Evolutionary conservation across 331 rosid genomes (phyloP).

Genomic region (Stylosanthes scabra): DNA sequence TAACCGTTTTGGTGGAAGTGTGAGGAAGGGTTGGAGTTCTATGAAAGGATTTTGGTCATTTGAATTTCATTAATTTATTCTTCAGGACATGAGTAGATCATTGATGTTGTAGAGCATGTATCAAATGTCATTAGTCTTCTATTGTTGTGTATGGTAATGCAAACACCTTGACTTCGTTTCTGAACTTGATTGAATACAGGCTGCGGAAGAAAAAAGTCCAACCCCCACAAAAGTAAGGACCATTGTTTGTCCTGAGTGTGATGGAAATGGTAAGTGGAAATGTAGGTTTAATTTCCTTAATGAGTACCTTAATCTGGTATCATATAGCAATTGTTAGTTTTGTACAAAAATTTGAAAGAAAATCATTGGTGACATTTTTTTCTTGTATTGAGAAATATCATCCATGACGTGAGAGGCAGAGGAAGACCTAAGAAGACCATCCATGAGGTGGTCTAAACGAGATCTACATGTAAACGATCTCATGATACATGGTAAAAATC

Average conservation of each 20-base stretch:
- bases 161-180: conserved; percentile 35
- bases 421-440: not conserved
- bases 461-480: no score
- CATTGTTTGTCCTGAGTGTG: conserved; percentile 78
- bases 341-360: conserved; percentile 2
- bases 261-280: conserved; percentile 85
- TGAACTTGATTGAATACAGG: conserved; percentile 65
- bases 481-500: no score
- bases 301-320: not conserved
- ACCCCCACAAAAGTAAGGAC: conserved; percentile 46
- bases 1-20: not conserved
- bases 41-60: conserved; percentile 1
- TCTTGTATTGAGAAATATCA: conserved; percentile 1
- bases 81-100: not conserved
- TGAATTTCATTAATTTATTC: no score
- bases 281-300: conserved; percentile 12
- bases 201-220: conserved; percentile 51
- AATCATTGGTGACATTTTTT: not conserved
- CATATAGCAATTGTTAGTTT: conserved; percentile 9
- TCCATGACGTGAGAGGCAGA: no score
- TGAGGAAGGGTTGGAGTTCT: conserved; percentile 24
- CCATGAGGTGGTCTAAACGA: no score
- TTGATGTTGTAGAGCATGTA: conserved; percentile 21
- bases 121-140: conserved; percentile 5
- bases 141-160: not conserved